These are phyloP conservation scores for Teratosphaeria destructans DNA, from an alignment of 2,329 filamentous ascomycete genomes.

Conservation along the genomic window DNA sequence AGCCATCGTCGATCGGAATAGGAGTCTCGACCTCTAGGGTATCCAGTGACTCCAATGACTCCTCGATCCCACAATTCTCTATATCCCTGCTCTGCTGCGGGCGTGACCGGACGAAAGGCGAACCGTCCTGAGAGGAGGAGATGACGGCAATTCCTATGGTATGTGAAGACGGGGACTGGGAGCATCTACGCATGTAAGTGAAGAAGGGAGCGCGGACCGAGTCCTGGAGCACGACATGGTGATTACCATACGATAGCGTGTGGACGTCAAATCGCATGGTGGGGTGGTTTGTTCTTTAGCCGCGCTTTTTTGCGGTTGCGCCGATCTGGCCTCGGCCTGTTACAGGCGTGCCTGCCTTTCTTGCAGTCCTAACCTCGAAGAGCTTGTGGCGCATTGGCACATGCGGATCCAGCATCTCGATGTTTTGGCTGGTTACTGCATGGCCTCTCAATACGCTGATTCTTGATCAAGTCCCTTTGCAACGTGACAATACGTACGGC, in stretches of 20 bases:
- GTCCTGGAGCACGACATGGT: background rate
- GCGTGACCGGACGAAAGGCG: background rate
- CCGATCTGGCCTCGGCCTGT: background rate
- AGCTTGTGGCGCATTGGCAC: background rate
- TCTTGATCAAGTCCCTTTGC: background rate
- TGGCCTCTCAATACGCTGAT: background rate
- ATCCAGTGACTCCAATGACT: background rate
- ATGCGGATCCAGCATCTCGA: background rate
- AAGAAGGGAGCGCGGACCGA: background rate
- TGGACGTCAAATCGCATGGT: background rate
- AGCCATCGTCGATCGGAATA: slow-evolving; percentile 9
- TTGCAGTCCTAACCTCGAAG: background rate
- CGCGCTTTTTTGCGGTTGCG: background rate
- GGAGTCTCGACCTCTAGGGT: background rate
- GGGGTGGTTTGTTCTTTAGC: background rate
- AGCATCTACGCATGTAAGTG: background rate
- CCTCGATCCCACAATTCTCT: background rate
- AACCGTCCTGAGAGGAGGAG: background rate
- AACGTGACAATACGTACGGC: background rate
- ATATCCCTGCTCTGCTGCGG: background rate
- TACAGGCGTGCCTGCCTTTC: background rate
- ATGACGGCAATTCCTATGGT: background rate
- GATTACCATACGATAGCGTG: background rate
- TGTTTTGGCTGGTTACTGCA: background rate
- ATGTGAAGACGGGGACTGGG: background rate